These are phyloP conservation scores for Trichoderma cornu-damae DNA, from an alignment of 2,329 filamentous ascomycete genomes.

Conservation along the genomic window DNA sequence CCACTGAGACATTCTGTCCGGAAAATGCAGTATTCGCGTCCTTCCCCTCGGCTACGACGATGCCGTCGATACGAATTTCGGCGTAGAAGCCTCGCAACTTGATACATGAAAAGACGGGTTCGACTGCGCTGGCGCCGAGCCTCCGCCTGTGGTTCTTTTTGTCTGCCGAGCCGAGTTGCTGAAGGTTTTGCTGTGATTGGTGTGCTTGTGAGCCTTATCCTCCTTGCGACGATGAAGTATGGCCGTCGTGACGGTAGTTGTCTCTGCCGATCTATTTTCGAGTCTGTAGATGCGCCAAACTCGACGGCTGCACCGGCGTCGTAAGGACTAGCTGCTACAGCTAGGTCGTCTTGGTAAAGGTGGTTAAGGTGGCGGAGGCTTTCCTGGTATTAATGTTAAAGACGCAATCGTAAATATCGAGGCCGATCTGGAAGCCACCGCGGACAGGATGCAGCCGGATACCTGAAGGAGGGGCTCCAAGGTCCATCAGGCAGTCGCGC, in stretches of 20 bases:
- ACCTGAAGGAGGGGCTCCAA: constrained; percentile 77
- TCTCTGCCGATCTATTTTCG: neutral
- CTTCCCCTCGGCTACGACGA: constrained; percentile 76
- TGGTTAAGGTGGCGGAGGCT: constrained; percentile 72
- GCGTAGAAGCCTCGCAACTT: constrained; percentile 87
- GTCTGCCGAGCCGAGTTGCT: constrained; percentile 25
- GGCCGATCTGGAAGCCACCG: constrained; percentile 72
- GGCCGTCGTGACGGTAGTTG: neutral
- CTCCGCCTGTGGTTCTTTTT: constrained; percentile 30
- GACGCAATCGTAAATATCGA: constrained; percentile 87
- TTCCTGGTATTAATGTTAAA: constrained; percentile 76
- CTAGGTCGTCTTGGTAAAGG: constrained; percentile 74
- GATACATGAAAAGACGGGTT: constrained; percentile 62
- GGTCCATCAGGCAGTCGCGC: constrained; percentile 57
- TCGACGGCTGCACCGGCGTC: constrained; percentile 71
- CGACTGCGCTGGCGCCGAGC: constrained; percentile 28
- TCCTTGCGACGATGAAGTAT: constrained; percentile 1
- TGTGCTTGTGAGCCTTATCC: neutral
- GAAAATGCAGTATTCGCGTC: constrained; percentile 88
- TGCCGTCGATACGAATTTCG: constrained; percentile 81
- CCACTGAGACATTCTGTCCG: constrained; percentile 50
- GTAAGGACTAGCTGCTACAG: constrained; percentile 63
- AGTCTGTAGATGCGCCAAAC: constrained; percentile 36
- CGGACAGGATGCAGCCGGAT: constrained; percentile 78
- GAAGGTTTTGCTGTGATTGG: constrained; percentile 23